A percentile compares a stretch with the other conserved stretches of the same genome.
These are phyloP conservation scores for Pyrus hybrid DNA, from an alignment of 331 rosid genomes.

Conservation along the genomic window DNA sequence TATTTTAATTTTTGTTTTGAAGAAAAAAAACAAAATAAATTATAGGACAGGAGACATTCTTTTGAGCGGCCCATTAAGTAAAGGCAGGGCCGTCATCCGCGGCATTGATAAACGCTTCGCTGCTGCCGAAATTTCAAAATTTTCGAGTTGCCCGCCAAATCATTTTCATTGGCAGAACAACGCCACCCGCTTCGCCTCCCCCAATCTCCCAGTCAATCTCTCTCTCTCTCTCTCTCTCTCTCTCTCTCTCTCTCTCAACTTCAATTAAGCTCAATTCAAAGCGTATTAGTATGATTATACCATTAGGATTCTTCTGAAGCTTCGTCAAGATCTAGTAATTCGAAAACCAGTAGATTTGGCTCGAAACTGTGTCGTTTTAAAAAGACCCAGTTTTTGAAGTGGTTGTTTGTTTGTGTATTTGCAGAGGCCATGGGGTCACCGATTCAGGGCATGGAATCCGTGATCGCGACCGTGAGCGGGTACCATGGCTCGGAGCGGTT, in stretches of 20 bases:
- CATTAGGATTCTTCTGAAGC: background rate
- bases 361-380: background rate
- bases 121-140: conserved; percentile 10
- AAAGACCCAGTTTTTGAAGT: background rate
- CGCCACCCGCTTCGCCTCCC: conserved; percentile 10
- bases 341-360: background rate
- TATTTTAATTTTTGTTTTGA: too few relatives aligned
- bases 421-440: conserved; percentile 13
- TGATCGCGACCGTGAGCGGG: conserved; percentile 77
- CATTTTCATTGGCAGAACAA: conserved; percentile 4
- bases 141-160: conserved; percentile 35
- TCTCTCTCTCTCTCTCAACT: background rate
- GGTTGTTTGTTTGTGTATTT: background rate
- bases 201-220: conserved; percentile 2
- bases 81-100: too few relatives aligned
- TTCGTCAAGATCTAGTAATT: background rate
- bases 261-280: background rate
- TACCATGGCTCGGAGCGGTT: conserved; percentile 61
- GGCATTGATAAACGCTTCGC: too few relatives aligned
- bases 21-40: too few relatives aligned
- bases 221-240: background rate
- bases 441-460: conserved; percentile 62
- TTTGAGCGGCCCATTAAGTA: too few relatives aligned
- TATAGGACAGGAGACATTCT: too few relatives aligned
- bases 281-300: background rate